Evolutionary conservation across 2,329 filamentous ascomycete species (phyloP).

Genomic region (Aspergillus piperis): DNA sequence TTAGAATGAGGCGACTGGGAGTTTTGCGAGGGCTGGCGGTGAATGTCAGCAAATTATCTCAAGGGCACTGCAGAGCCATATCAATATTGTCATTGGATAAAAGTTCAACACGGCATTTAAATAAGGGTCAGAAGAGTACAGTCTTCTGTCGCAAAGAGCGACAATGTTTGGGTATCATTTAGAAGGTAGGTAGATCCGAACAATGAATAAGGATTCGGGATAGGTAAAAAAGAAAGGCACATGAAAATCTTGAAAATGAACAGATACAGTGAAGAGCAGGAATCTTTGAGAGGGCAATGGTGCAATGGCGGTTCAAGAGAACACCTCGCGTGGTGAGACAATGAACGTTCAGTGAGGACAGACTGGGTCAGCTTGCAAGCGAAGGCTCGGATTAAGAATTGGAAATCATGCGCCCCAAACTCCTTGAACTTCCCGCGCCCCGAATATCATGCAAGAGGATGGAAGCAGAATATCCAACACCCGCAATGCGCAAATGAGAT

Average conservation of each 20-base stretch:
- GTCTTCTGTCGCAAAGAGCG: background rate
- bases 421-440: background rate
- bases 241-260: conserved; percentile 15
- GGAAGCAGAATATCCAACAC: conserved; percentile 13
- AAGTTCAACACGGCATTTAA: too few species aligned
- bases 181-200: conserved; percentile 10
- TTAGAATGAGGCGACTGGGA: too few species aligned
- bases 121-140: background rate
- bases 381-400: background rate
- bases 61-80: too few species aligned
- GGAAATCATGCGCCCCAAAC: background rate
- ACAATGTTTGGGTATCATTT: conserved; percentile 34
- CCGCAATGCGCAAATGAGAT: conserved; percentile 14
- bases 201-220: conserved; percentile 7
- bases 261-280: background rate
- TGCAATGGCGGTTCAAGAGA: background rate
- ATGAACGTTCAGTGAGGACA: background rate
- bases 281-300: background rate
- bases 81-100: too few species aligned
- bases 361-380: background rate
- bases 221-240: conserved; percentile 9
- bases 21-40: too few species aligned
- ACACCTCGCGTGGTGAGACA: background rate
- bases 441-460: background rate
- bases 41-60: too few species aligned